Evolutionary conservation across 192 early-diverging fungal genomes (phyloP).

Genomic region (Cladochytrium replicatum): DNA sequence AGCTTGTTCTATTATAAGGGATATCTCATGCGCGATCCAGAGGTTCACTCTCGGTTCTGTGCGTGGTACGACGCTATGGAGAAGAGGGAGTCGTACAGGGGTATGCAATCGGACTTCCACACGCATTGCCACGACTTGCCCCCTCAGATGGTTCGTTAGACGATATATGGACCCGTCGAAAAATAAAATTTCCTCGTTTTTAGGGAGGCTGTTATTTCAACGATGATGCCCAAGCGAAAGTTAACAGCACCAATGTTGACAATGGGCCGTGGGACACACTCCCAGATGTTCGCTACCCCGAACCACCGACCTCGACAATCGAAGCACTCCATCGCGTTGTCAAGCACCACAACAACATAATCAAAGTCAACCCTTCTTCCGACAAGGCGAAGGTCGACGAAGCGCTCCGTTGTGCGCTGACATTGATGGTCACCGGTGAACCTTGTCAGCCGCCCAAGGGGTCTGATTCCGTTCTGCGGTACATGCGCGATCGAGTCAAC

Average conservation of each 20-base stretch:
- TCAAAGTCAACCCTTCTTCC: neutral
- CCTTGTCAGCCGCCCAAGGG: neutral
- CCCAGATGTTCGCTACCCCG: no score
- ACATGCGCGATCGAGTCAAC: slow-evolving; percentile 7
- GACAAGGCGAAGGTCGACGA: slow-evolving; percentile 1
- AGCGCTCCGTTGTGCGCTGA: slow-evolving; percentile 3
- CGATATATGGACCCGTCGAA: neutral
- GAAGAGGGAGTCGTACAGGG: neutral
- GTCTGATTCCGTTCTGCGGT: neutral
- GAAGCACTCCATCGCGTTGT: slow-evolving; percentile 4
- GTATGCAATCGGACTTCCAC: slow-evolving; percentile 4
- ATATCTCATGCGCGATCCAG: slow-evolving; percentile 1
- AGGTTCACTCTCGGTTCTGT: neutral
- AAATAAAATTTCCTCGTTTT: no score
- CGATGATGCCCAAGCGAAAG: no score
- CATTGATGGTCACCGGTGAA: neutral
- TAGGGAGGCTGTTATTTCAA: neutral
- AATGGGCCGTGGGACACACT: no score
- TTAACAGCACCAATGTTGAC: no score
- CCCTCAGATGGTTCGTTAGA: slow-evolving; percentile 6
- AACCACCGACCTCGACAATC: neutral
- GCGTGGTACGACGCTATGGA: slow-evolving; percentile 6
- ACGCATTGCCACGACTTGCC: slow-evolving; percentile 13
- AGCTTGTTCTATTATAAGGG: slow-evolving; percentile 9
- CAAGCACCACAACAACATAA: neutral